Evolutionary conservation across 306 rosid species (phyloP).

Genomic region (Alnus glutinosa): DNA sequence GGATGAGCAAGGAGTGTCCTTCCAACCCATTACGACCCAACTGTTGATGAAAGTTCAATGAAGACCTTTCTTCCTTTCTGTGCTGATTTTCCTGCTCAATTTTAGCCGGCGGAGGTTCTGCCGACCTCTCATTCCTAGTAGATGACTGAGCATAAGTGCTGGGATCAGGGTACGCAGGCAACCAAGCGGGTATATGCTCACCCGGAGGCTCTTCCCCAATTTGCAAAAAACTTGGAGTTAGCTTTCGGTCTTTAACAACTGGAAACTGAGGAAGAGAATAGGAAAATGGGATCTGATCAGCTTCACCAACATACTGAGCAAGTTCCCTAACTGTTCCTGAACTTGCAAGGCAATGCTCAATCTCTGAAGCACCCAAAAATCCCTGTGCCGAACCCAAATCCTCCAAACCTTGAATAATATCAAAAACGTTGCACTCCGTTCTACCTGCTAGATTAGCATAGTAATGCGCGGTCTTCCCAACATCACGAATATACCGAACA

Average conservation of each 20-base stretch:
- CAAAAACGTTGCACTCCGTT: slow-evolving; percentile 60
- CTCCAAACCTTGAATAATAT: slow-evolving; percentile 77
- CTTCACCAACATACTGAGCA: slow-evolving; percentile 42
- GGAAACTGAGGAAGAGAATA: slow-evolving; percentile 67
- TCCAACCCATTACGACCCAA: slow-evolving; percentile 46
- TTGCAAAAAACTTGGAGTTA: slow-evolving; percentile 56
- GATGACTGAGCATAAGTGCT: slow-evolving; percentile 39
- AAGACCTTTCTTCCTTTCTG: slow-evolving; percentile 42
- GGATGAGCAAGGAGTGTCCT: slow-evolving; percentile 41
- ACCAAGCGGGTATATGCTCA: slow-evolving; percentile 82
- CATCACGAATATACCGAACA: slow-evolving; percentile 46
- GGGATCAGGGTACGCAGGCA: slow-evolving; percentile 79
- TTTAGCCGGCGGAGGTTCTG: slow-evolving; percentile 35
- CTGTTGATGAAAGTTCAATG: slow-evolving; percentile 55
- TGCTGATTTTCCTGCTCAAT: slow-evolving; percentile 53
- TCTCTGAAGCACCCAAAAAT: slow-evolving; percentile 67
- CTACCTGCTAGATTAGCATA: slow-evolving; percentile 78
- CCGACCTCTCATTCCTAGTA: slow-evolving; percentile 33
- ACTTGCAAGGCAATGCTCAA: slow-evolving; percentile 65
- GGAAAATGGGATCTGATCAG: slow-evolving; percentile 51
- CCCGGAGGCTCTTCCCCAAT: slow-evolving; percentile 58
- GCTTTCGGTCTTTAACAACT: slow-evolving; percentile 52
- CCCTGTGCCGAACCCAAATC: slow-evolving; percentile 70
- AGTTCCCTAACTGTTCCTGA: slow-evolving; percentile 59
- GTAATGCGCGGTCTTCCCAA: slow-evolving; percentile 62